These are phyloP conservation scores for Biscutella laevigata DNA, from an alignment of 441 rosid genomes.

Conservation along the genomic window DNA sequence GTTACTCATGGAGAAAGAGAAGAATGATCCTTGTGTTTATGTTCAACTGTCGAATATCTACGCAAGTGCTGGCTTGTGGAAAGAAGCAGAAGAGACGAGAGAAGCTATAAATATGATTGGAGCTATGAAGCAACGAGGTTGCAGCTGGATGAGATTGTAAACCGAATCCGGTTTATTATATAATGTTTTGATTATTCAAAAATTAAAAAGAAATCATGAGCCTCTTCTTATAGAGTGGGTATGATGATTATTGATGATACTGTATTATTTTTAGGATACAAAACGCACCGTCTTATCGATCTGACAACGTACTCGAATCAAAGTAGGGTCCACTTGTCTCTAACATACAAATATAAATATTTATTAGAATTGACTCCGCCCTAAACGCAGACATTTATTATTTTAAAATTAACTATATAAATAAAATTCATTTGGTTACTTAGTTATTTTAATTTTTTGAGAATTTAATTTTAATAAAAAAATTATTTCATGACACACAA, in stretches of 20 bases:
- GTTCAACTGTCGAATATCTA: constrained; percentile 47
- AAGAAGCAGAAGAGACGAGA: constrained; percentile 47
- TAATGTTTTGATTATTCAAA: too few relatives aligned
- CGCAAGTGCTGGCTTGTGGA: constrained; percentile 54
- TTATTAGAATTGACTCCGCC: too few relatives aligned
- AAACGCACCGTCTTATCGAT: constrained; percentile 12
- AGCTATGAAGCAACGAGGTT: constrained; percentile 40
- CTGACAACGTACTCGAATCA: constrained; percentile 18
- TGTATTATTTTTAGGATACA: background rate
- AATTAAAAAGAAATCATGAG: background rate
- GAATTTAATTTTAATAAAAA: too few relatives aligned
- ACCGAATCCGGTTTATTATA: background rate
- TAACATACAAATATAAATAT: too few relatives aligned
- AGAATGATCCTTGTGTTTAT: constrained; percentile 35
- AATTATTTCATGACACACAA: too few relatives aligned
- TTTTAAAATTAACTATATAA: too few relatives aligned
- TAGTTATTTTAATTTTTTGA: too few relatives aligned
- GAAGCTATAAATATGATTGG: constrained; percentile 35
- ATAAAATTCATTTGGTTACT: too few relatives aligned
- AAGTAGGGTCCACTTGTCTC: constrained; percentile 15
- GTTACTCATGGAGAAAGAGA: constrained; percentile 38
- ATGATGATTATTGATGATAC: background rate
- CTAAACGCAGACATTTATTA: too few relatives aligned
- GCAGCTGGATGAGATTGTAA: constrained; percentile 50
- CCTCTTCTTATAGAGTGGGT: background rate